Percentiles rank a stretch among this genome's conserved stretches.
phyloP scores from a whole-genome alignment of 2,329 filamentous ascomycete species.

The Aspergillus glaucus region DNA sequence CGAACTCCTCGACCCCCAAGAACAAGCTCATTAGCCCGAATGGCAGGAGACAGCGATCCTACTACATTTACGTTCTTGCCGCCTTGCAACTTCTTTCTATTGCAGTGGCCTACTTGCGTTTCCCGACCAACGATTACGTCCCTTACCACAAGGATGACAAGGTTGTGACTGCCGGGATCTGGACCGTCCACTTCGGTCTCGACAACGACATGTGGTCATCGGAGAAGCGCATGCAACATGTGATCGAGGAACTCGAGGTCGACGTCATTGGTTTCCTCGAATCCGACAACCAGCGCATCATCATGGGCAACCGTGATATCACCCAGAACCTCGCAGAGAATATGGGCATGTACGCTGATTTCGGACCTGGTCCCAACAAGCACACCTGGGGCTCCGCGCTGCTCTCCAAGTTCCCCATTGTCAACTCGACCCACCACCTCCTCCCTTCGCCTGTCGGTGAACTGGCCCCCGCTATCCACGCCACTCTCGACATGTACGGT shows the following conservation, averaged over 20 bases:
- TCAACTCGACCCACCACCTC: conserved; percentile 94
- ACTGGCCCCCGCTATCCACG: conserved; percentile 89
- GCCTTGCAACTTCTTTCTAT: conserved; percentile 73
- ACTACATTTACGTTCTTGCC: conserved; percentile 67
- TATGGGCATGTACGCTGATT: conserved; percentile 97
- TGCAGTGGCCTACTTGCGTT: conserved; percentile 76
- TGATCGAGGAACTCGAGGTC: conserved; percentile 90
- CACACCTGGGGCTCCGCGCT: conserved; percentile 95
- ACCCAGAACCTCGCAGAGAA: conserved; percentile 95
- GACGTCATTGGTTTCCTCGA: conserved; percentile 94
- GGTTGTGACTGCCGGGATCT: conserved; percentile 87
- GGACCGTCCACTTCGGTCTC: conserved; percentile 96
- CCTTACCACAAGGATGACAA: conserved; percentile 86
- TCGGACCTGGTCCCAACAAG: conserved; percentile 94
- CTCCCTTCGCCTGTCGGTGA: conserved; percentile 91
- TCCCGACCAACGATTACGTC: conserved; percentile 85
- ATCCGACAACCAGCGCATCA: conserved; percentile 89
- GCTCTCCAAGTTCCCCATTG: conserved; percentile 92
- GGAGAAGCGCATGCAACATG: conserved; percentile 84
- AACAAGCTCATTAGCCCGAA: conserved; percentile 33
- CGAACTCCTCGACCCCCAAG: conserved; percentile 46
- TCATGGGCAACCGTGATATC: conserved; percentile 97
- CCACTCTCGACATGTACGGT: conserved; percentile 90
- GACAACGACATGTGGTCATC: conserved; percentile 99
- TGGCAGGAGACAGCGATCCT: conserved; percentile 52